These are phyloP conservation scores for Penicillium aurantiogriseum DNA, from an alignment of 2,329 filamentous ascomycete genomes.

Conservation along the genomic window DNA sequence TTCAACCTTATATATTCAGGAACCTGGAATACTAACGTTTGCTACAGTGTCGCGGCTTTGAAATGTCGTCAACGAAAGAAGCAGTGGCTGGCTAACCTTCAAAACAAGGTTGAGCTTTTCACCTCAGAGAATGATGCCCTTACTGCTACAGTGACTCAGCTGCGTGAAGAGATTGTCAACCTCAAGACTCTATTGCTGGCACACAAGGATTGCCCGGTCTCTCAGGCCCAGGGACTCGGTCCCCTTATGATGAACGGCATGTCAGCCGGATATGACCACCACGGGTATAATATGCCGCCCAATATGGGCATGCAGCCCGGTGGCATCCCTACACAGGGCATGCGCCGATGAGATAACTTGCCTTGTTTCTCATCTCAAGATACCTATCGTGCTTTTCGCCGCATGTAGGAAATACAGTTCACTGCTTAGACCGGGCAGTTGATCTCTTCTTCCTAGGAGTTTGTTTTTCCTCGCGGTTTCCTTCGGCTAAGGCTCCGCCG, in stretches of 20 bases:
- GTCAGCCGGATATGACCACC: conserved; percentile 40
- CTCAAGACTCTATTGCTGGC: conserved; percentile 89
- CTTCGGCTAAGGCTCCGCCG: conserved; percentile 26
- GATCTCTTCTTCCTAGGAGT: conserved; percentile 15
- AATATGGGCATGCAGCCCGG: conserved; percentile 45
- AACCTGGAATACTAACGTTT: conserved; percentile 26
- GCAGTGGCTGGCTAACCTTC: conserved; percentile 94
- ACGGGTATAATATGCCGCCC: conserved; percentile 44
- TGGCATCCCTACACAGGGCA: conserved; percentile 37
- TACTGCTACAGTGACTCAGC: conserved; percentile 74
- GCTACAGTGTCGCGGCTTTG: conserved; percentile 77
- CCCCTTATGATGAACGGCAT: conserved; percentile 44
- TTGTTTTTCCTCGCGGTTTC: conserved; percentile 15
- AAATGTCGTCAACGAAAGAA: conserved; percentile 99
- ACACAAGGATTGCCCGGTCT: conserved; percentile 94
- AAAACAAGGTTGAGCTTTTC: conserved; percentile 91
- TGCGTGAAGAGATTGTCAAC: conserved; percentile 91
- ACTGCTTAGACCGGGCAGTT: conserved; percentile 20
- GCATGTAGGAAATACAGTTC: conserved; percentile 7
- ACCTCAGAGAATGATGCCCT: conserved; percentile 88
- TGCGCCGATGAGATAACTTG: conserved; percentile 29
- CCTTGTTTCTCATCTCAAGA: conserved; percentile 11
- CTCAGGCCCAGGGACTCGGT: conserved; percentile 74
- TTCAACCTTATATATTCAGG: neutral
- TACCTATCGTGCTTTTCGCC: conserved; percentile 16